phyloP scores from a whole-genome alignment of 768 basidiomycete species.

The Suillus weaverae region DNA sequence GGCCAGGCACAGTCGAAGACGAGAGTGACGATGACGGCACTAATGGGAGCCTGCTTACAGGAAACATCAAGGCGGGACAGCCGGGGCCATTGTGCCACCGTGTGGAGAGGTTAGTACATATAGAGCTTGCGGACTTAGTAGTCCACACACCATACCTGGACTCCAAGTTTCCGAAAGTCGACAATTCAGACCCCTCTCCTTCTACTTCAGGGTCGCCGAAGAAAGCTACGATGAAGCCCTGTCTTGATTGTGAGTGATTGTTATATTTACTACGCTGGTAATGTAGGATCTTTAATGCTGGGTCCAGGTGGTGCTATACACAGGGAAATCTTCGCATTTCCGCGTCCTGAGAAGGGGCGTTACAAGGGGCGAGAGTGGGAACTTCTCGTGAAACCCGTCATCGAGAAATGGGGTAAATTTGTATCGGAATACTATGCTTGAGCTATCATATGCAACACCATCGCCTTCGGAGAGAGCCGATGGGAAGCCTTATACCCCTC shows the following conservation, averaged over 20 bases:
- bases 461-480: not conserved
- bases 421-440: constrained; percentile 37
- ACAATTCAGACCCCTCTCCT: constrained; percentile 26
- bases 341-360: constrained; percentile 48
- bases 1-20: constrained; percentile 55
- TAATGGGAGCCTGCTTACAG: constrained; percentile 56
- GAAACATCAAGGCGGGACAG: constrained; percentile 59
- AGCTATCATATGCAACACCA: constrained; percentile 7
- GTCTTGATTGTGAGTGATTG: constrained; percentile 44
- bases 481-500: not conserved
- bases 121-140: constrained; percentile 74
- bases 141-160: constrained; percentile 60
- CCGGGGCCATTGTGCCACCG: constrained; percentile 70
- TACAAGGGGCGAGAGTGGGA: constrained; percentile 76
- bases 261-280: constrained; percentile 30
- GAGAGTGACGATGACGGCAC: constrained; percentile 36
- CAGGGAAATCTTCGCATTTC: constrained; percentile 80
- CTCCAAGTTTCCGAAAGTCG: constrained; percentile 43
- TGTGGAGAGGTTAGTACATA: constrained; percentile 75
- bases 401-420: constrained; percentile 77
- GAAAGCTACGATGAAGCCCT: constrained; percentile 27
- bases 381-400: constrained; percentile 66
- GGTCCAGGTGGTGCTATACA: constrained; percentile 56
- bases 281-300: constrained; percentile 1
- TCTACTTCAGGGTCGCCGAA: constrained; percentile 21